Conservation (phyloP, 2,329 filamentous ascomycete genomes). For the Sordariomycetes sp. region DNA sequence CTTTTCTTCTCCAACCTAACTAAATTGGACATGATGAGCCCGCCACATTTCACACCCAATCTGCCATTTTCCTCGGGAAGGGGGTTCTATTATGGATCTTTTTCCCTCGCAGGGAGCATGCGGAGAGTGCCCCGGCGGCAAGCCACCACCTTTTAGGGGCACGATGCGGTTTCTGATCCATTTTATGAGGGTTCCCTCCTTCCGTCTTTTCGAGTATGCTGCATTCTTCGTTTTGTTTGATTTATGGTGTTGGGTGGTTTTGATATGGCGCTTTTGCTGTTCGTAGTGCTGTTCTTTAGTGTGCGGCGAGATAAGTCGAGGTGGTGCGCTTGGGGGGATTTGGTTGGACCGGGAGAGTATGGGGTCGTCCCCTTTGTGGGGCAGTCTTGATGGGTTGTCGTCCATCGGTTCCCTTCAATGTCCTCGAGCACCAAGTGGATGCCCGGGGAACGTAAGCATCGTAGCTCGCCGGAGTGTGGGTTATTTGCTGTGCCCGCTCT, state of each 20-base stretch:
- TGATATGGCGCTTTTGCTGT: no score
- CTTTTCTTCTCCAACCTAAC: constrained; percentile 44
- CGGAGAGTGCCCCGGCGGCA: constrained; percentile 53
- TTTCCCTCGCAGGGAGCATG: constrained; percentile 33
- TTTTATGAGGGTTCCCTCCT: constrained; percentile 15
- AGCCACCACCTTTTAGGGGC: constrained; percentile 48
- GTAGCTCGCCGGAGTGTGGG: no score
- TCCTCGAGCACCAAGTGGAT: no score
- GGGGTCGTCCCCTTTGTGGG: no score
- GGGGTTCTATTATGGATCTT: constrained; percentile 15
- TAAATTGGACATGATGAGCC: constrained; percentile 73
- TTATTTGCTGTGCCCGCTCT: background rate
- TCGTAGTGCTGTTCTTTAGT: no score
- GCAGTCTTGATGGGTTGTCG: no score
- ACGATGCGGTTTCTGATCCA: constrained; percentile 59
- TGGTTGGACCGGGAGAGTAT: no score
- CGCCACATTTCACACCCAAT: constrained; percentile 38
- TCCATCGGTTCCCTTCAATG: no score
- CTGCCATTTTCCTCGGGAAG: background rate
- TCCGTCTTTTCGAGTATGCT: background rate
- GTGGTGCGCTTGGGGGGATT: no score
- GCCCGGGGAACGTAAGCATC: no score
- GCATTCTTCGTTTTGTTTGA: background rate
- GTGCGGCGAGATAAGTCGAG: no score
- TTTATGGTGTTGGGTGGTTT: background rate